These are phyloP conservation scores for Penicillium sp. DNA, from an alignment of 2,329 filamentous ascomycete species.

Conservation along the genomic window DNA sequence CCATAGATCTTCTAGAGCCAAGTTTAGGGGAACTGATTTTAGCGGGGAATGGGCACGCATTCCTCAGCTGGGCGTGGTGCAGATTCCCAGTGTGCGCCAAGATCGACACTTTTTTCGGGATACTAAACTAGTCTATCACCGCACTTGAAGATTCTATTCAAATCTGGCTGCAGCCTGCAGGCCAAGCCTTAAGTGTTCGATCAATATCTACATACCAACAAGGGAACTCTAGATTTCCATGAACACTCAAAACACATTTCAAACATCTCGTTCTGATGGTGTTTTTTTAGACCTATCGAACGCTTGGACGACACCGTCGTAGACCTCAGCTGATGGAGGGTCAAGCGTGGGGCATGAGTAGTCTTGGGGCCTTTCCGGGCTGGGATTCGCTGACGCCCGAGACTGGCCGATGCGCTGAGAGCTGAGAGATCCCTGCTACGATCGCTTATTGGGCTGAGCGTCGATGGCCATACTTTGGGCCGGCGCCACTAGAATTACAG, in stretches of 20 bases:
- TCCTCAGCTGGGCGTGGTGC: slow-evolving; percentile 9
- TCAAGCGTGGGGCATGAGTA: slow-evolving; percentile 29
- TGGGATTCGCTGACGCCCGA: slow-evolving; percentile 35
- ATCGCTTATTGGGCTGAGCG: slow-evolving; percentile 43
- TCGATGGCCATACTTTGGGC: slow-evolving; percentile 36
- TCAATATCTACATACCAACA: neutral
- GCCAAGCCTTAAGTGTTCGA: slow-evolving; percentile 6
- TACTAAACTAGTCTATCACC: neutral
- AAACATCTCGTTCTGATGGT: neutral
- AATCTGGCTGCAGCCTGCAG: slow-evolving; percentile 6
- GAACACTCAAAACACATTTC: slow-evolving; percentile 6
- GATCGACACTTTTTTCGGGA: neutral
- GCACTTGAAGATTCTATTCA: slow-evolving; percentile 8
- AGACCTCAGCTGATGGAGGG: slow-evolving; percentile 38
- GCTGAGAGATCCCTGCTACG: slow-evolving; percentile 42
- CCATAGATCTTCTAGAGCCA: slow-evolving; percentile 5
- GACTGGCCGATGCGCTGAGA: slow-evolving; percentile 28
- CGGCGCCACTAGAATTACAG: slow-evolving; percentile 26
- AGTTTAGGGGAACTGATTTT: neutral
- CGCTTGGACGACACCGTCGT: slow-evolving; percentile 14
- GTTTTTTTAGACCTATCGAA: slow-evolving; percentile 20
- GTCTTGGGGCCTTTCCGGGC: slow-evolving; percentile 32
- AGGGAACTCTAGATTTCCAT: neutral
- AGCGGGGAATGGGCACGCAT: slow-evolving; percentile 1
- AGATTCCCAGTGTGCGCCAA: slow-evolving; percentile 5